Conservation (phyloP, 2,329 filamentous ascomycete genomes). For the Purpureocillium lavendulum region DNA sequence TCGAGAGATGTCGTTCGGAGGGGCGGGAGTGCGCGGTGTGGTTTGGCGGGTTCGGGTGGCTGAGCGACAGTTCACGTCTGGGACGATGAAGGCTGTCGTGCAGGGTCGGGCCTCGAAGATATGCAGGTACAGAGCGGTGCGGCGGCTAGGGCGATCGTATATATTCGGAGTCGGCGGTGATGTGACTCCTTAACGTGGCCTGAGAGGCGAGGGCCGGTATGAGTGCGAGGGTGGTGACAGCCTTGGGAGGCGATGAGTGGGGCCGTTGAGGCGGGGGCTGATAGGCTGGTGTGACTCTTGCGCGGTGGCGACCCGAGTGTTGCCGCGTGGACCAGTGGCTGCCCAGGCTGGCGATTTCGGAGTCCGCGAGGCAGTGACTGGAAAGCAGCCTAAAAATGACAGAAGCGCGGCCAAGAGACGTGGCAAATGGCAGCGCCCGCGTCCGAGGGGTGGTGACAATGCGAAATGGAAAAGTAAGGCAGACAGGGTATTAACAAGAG, state of each 20-base stretch:
- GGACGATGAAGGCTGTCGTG: not conserved
- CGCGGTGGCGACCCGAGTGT: constrained; percentile 23
- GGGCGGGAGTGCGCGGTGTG: too few species aligned
- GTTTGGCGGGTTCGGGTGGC: too few species aligned
- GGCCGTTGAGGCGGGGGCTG: constrained; percentile 16
- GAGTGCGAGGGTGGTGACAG: constrained; percentile 10
- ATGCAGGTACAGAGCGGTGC: constrained; percentile 21
- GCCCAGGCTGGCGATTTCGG: constrained; percentile 29
- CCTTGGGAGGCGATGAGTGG: constrained; percentile 12
- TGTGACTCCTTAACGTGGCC: constrained; percentile 26
- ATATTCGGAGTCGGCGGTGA: constrained; percentile 19
- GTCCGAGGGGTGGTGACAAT: too few species aligned
- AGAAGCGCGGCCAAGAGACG: constrained; percentile 1
- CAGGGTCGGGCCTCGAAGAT: constrained; percentile 9
- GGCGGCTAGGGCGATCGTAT: constrained; percentile 15
- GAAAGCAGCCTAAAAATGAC: constrained; percentile 3
- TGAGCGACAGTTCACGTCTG: too few species aligned
- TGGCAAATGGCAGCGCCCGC: constrained; percentile 3
- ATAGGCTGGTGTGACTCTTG: constrained; percentile 26
- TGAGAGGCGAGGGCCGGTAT: constrained; percentile 20
- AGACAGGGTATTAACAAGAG: not conserved
- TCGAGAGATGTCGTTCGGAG: not conserved
- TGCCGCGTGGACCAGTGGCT: constrained; percentile 21
- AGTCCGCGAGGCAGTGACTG: constrained; percentile 18
- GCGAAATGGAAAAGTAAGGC: not conserved